Evolutionary conservation across 768 basidiomycete species (phyloP), one percentile per base, ranked within the genome.

Genomic region (Lactarius deliciosus): DNA sequence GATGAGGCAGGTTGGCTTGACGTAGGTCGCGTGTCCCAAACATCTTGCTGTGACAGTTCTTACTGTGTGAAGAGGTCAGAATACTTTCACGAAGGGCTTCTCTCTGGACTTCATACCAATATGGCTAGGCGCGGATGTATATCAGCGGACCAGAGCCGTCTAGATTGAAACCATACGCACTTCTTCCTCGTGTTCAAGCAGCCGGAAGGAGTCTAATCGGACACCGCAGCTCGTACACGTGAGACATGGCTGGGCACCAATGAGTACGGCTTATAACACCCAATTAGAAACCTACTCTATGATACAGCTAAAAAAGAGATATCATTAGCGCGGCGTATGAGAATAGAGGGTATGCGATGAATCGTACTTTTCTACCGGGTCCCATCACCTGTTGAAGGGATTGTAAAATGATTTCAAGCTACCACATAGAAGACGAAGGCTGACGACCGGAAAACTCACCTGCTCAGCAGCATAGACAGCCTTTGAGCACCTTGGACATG

Each of bases 381-480:
- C 94, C 94, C 81, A 95, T 86, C 36, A 85, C 85, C 90, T 92
- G 11, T 71, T 43, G 60, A 61, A 68, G 13, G 64, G 62, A 57
- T 55, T 4, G 63, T 28, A 20, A 41, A 45, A 54, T 22, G 34
- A 57, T 57, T 59, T 57, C 60, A 50, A 43, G 57, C 36, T 36
- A n/a, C 61, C 10, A 11, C 28, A n/a, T 11, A 38, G 22, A 22
- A 53, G 40, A 61, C 16, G 43, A 69, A 16, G 13, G 22, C 5
- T 41, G 18, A 10, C 41, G 59, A 16, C 34, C 40, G 13, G 28
- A 6, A 16, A 1, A 75, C 81, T 69, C 67, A 88, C 91, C 84
- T 95, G 92, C 76, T 96, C 93, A 60, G 92, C 93, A 67, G 89
- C 90, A 77, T 96, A 96, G 38, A 95, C 94, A 0, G 83, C 76